These are phyloP conservation scores for Monilinia fructigena DNA, from an alignment of 2,329 filamentous ascomycete genomes.

Conservation along the genomic window DNA sequence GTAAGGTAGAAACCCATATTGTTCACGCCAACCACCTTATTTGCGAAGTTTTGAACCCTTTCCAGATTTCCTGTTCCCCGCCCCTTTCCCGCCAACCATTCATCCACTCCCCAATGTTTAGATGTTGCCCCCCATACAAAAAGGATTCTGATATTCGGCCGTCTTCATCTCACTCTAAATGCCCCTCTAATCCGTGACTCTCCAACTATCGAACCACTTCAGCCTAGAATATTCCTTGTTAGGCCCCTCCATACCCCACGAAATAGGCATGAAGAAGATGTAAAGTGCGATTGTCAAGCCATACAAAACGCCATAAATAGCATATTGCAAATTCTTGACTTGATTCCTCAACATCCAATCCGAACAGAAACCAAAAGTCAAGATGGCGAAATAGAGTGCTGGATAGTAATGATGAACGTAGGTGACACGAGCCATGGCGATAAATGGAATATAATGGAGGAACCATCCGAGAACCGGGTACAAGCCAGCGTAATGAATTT, in stretches of 20 bases:
- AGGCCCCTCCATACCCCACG: constrained; percentile 89
- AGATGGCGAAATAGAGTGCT: constrained; percentile 93
- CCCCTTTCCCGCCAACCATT: neutral
- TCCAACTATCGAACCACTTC: constrained; percentile 91
- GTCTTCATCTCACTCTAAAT: neutral
- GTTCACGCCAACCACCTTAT: neutral
- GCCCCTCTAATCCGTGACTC: constrained; percentile 37
- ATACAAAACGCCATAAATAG: constrained; percentile 74
- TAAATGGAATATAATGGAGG: constrained; percentile 92
- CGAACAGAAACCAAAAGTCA: constrained; percentile 81
- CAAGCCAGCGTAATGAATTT: constrained; percentile 88
- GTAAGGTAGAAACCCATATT: constrained; percentile 10
- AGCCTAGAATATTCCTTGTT: constrained; percentile 85
- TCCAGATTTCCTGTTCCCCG: neutral
- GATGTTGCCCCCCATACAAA: neutral
- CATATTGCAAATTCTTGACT: constrained; percentile 61
- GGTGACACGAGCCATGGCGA: constrained; percentile 97
- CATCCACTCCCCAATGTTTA: neutral
- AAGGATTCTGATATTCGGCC: neutral
- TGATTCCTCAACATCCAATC: constrained; percentile 78
- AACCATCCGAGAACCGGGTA: constrained; percentile 95
- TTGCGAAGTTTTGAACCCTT: neutral
- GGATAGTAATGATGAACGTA: constrained; percentile 99
- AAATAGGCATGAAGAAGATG: constrained; percentile 86
- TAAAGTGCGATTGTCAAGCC: constrained; percentile 75